Base-by-base conservation (phyloP, 805 yeast genomes). In the Candida dajiaensis region DNA sequence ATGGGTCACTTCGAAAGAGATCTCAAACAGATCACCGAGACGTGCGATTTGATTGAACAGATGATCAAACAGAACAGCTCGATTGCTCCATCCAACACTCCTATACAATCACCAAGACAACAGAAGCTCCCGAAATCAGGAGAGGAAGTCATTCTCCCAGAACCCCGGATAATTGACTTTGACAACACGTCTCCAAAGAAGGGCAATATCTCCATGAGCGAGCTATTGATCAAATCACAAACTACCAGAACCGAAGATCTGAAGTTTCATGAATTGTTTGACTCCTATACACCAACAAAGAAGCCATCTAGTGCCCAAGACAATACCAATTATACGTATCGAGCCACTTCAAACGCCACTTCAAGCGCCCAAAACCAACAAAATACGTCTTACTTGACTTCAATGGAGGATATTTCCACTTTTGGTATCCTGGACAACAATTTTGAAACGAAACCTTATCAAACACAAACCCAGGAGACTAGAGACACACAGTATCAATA, bases 21-120 rank as follows among this genome's bases (percentile, higher is more conserved):
- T 16, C 36, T 33, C 11, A 33, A 18, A n/a, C 15, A n/a, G 18
- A 33, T 33, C 36, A 33, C 18, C 6, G 20, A 33, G 20, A 33
- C 36, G n/a, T 19, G 36, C 6, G 20, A 33, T 11, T 7, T 33
- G 36, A 33, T 33, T 16, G 36, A 33, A 11, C 18, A 33, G 11
- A 33, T 33, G 36, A 33, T 33, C 12, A 33, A 20, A 33, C 20
- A 33, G 20, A 18, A 10, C 20, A n/a, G 36, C 11, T 33, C 36
- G 3, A 5, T 33, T 4, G 50, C 38, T 9, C 50, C 50, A 4
- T 41, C 50, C 2, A 48, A 48, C 44, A 48, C 50, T 1, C 50
- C 50, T 7, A 43, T 42, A 12, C 29, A n/a, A 18, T 48, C 50
- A 1, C 50, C 50, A 12, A 11, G 10, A 20, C 39, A n/a, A 8